A percentile compares a stretch with the other conserved stretches of the same genome.
These are phyloP conservation scores for Boletus vinaceobasis DNA, from an alignment of 768 basidiomycete species.

Conservation along the genomic window DNA sequence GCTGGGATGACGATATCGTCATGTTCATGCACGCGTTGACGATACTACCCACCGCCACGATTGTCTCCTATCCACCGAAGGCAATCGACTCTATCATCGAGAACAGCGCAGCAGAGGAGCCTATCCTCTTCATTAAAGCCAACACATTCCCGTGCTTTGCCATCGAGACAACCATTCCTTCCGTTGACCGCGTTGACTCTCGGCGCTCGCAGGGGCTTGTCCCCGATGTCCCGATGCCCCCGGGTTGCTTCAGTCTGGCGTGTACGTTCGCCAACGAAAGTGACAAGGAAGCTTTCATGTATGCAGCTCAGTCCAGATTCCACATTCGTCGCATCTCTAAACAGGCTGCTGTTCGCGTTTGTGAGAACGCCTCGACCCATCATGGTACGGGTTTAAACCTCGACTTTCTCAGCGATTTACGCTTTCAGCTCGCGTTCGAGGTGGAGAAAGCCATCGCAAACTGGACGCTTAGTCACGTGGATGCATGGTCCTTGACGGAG, in stretches of 20 bases:
- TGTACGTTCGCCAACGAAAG: conserved; percentile 27
- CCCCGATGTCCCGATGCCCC: conserved; percentile 23
- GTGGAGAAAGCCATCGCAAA: conserved; percentile 36
- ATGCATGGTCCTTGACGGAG: conserved; percentile 22
- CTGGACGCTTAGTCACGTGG: conserved; percentile 21
- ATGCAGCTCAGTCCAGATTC: conserved; percentile 21
- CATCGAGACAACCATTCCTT: background rate
- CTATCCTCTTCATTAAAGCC: conserved; percentile 32
- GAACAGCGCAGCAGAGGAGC: conserved; percentile 4
- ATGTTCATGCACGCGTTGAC: background rate
- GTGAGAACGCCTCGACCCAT: conserved; percentile 10
- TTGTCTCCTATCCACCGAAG: conserved; percentile 21
- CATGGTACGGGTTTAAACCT: conserved; percentile 10
- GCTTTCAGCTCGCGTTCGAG: conserved; percentile 38
- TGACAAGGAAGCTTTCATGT: conserved; percentile 30
- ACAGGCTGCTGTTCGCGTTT: conserved; percentile 13
- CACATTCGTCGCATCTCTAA: conserved; percentile 11
- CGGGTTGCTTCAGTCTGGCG: conserved; percentile 27
- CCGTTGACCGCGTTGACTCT: background rate
- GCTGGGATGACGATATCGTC: background rate
- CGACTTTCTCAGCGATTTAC: conserved; percentile 24
- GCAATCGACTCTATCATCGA: conserved; percentile 22
- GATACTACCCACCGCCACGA: background rate
- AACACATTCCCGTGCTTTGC: conserved; percentile 32
- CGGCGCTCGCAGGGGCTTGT: conserved; percentile 28